These are phyloP conservation scores for Exophiala calicioides DNA, from an alignment of 2,329 filamentous ascomycete species.

Conservation along the genomic window DNA sequence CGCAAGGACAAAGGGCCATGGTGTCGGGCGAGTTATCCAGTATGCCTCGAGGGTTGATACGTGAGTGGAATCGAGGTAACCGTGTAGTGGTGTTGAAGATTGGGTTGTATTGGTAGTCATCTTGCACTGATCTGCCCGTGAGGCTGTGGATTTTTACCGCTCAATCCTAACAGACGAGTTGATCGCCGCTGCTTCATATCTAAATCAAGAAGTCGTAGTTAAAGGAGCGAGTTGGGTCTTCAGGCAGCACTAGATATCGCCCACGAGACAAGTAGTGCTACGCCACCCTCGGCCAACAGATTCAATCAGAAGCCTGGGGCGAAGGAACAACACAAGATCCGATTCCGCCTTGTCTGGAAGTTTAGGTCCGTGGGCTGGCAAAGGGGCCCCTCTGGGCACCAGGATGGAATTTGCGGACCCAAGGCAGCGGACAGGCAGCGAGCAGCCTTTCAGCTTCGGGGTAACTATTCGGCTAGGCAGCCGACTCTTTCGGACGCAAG, in stretches of 20 bases:
- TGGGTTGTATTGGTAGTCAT: conserved; percentile 1
- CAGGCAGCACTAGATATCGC: too few relatives aligned
- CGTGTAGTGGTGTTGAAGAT: conserved; percentile 1
- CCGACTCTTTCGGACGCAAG: too few relatives aligned
- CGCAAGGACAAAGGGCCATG: conserved; percentile 17
- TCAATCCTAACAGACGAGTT: too few relatives aligned
- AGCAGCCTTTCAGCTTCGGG: too few relatives aligned
- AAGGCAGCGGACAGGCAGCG: too few relatives aligned
- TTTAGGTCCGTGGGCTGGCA: neutral
- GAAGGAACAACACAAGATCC: neutral
- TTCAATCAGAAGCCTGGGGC: neutral
- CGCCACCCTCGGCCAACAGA: neutral
- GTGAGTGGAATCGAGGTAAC: conserved; percentile 11
- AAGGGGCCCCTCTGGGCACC: too few relatives aligned
- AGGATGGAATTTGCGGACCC: too few relatives aligned
- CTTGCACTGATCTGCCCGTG: neutral
- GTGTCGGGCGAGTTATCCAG: conserved; percentile 14
- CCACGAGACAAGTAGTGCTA: too few relatives aligned
- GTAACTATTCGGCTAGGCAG: too few relatives aligned
- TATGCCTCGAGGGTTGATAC: conserved; percentile 9
- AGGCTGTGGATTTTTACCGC: neutral
- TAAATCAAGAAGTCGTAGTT: too few relatives aligned
- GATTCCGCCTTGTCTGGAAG: neutral
- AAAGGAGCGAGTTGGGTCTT: too few relatives aligned
- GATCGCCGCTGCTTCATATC: too few relatives aligned